Percentiles rank a stretch among this genome's conserved stretches.
These are phyloP conservation scores for Eragrostis tef DNA, from an alignment of 202 grass and related monocot genomes.

Conservation along the genomic window DNA sequence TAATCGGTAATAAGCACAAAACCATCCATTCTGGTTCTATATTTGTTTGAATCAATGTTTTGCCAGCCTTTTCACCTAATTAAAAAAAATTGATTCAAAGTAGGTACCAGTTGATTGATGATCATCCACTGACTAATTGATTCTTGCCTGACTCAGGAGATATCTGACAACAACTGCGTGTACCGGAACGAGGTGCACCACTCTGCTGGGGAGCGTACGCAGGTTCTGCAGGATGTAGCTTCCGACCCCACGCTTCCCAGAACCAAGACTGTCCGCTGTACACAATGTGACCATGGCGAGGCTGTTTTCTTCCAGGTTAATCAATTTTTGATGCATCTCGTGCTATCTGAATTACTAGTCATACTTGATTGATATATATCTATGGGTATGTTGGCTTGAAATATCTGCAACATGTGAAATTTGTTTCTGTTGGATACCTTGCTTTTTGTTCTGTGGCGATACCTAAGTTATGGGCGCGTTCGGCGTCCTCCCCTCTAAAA, in stretches of 20 bases:
- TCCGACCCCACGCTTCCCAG: conserved; percentile 79
- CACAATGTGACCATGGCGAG: conserved; percentile 68
- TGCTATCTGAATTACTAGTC: not conserved
- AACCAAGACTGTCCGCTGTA: conserved; percentile 64
- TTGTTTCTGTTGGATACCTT: not conserved
- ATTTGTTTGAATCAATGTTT: not conserved
- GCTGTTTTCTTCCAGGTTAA: conserved; percentile 87
- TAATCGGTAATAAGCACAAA: no score
- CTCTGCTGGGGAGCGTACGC: conserved; percentile 62
- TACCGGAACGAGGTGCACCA: conserved; percentile 76
- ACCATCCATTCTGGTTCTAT: not conserved
- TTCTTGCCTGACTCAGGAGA: conserved; percentile 48
- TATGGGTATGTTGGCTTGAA: not conserved
- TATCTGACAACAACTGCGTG: conserved; percentile 66
- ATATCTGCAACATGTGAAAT: not conserved
- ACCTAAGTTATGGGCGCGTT: no score
- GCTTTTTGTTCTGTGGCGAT: not conserved
- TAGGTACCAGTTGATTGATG: not conserved
- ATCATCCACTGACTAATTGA: no score
- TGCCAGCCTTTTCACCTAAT: not conserved
- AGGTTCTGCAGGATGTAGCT: conserved; percentile 75
- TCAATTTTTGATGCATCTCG: not conserved
- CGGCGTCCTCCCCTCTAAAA: no score
- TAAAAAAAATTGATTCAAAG: no score
- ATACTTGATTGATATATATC: not conserved